Evolutionary conservation across 2,329 filamentous ascomycete genomes (phyloP), one percentile per base, ranked within the genome.

Genomic region (Fusarium sp.): DNA sequence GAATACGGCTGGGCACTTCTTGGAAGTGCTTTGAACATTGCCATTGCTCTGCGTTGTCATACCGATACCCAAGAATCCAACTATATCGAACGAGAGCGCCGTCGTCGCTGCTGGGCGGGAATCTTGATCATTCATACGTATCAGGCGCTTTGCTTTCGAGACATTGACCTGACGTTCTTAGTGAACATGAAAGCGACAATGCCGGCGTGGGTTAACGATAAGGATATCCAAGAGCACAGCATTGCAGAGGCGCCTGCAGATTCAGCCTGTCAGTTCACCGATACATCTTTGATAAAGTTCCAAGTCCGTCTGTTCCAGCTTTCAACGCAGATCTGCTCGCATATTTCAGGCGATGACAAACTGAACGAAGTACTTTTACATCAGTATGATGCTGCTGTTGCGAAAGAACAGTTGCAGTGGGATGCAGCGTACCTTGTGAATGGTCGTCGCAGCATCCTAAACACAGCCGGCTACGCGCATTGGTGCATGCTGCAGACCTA

Each of bases 1-100:
- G 60, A 63, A 7, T 63, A 63, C 3, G 59, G 49, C 5, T 63
- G 60, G 60, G 60, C 60, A 0, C 60, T 63, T 38, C 37, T 63
- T 2, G 60, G 60, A 5, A 63, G 41, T 21, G 60, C 60, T 0
- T 18, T 63, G 7, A 63, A 63, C 1, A 63, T 63, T 4, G 58
- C 42, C 6, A 63, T 62, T 1, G 60, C 60, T 3, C 9, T 63
- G 0, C 31, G 50, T 0, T 63, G 60, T 4, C 60, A 63, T 2
- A 33, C 37, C 0, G 31, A 31, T 3, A 12, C 20, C 0, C 58
- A 38, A 0, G 39, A 37, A 3, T 13, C 49, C 0, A 63, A 57
- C 5, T 63, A 10, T 5, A 57, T 63, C 0, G 42, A 63, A 2
- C 29, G 44, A 11, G 58, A 63, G 2, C 16, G 60, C 0, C 24